Evolutionary conservation across 768 basidiomycete species (phyloP).

Genomic region (Kwoniella sp.): DNA sequence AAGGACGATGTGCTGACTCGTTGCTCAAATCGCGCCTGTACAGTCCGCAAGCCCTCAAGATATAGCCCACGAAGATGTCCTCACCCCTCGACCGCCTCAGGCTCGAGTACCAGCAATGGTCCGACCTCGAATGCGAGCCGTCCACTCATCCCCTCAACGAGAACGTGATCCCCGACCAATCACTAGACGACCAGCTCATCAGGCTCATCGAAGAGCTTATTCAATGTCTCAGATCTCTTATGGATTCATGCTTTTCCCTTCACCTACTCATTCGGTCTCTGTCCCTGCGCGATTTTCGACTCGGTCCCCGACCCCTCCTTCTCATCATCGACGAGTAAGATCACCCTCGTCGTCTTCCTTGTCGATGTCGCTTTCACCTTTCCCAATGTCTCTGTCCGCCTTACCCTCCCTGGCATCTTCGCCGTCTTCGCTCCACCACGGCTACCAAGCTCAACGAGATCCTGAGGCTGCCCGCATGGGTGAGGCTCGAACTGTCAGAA

Average conservation of each 20-base stretch:
- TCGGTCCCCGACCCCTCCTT: too few species aligned
- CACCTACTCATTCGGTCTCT: too few species aligned
- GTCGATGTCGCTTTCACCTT: constrained; percentile 3
- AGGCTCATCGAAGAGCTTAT: constrained; percentile 18
- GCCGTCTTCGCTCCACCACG: not conserved
- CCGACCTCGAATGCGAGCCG: not conserved
- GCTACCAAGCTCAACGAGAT: not conserved
- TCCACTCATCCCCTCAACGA: not conserved
- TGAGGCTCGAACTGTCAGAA: not conserved
- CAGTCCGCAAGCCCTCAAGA: constrained; percentile 13
- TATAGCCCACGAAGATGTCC: not conserved
- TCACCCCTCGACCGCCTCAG: not conserved
- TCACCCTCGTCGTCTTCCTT: not conserved
- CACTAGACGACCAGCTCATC: not conserved
- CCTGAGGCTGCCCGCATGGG: too few species aligned
- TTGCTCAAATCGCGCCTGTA: not conserved
- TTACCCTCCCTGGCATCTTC: not conserved
- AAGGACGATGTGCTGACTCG: not conserved
- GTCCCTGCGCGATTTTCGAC: too few species aligned
- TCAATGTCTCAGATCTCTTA: constrained; percentile 17
- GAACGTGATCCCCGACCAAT: not conserved
- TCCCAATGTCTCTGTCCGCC: not conserved
- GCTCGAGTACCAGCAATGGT: not conserved
- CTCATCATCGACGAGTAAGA: too few species aligned
- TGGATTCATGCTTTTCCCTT: constrained; percentile 6